Evolutionary conservation across 257 asterid genomes (phyloP).

Genomic region (Mentha longifolia): DNA sequence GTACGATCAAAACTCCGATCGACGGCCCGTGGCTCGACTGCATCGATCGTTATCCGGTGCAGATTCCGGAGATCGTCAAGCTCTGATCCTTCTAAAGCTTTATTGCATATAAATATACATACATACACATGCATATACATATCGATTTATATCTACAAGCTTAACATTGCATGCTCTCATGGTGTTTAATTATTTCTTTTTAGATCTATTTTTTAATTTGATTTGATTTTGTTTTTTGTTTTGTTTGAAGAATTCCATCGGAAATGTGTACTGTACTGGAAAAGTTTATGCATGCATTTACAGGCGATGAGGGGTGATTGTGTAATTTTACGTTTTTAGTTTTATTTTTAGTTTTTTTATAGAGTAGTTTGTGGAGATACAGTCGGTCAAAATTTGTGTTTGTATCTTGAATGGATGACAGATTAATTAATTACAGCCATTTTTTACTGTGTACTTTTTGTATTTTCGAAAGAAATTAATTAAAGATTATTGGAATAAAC

Average conservation of each 20-base stretch:
- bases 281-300: slow-evolving; percentile 35
- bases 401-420: slow-evolving; percentile 13
- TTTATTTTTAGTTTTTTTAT: too few relatives aligned
- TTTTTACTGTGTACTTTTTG: neutral
- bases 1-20: slow-evolving; percentile 54
- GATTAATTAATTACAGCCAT: neutral
- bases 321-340: slow-evolving; percentile 3
- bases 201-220: slow-evolving; percentile 6
- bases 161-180: neutral
- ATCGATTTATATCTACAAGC: neutral
- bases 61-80: slow-evolving; percentile 77
- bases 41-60: slow-evolving; percentile 78
- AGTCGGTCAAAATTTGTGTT: neutral
- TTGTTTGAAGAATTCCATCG: neutral
- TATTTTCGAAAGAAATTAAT: too few relatives aligned
- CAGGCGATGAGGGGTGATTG: neutral
- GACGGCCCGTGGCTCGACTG: slow-evolving; percentile 87
- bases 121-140: neutral
- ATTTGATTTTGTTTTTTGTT: neutral
- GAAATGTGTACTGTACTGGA: neutral
- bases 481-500: too few relatives aligned
- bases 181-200: neutral
- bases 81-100: slow-evolving; percentile 36
- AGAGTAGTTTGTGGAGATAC: neutral
- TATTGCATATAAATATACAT: neutral